Base-by-base conservation (phyloP, 2,329 filamentous ascomycete genomes). In the Myriosclerotinia duriaeana region DNA sequence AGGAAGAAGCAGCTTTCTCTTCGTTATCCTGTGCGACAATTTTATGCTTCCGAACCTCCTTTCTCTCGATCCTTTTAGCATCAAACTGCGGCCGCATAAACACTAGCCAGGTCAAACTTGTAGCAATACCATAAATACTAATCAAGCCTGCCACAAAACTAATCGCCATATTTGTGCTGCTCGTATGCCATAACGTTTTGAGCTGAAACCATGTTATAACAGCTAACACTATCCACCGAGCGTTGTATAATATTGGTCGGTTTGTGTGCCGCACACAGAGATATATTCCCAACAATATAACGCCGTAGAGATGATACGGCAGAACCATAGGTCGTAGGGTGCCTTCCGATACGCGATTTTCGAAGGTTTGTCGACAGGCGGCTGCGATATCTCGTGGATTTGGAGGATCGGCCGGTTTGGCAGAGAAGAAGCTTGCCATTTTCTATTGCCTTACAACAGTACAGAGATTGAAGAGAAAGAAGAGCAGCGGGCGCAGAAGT, bases 41-140 rank as follows among this genome's bases (percentile, higher is more conserved):
- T 42, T 36, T 11, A 22, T 63, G 52, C 20, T 42, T 52, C 48
- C 17, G 38, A 30, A 44, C 40, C 69, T 73, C 71, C 70, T 77
- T 80, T 64, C 68, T 72, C 62, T 74, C 67, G 11, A 77, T 69
- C 69, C 86, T 80, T 68, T 81, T 84, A 0, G 82, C 82, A 26
- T 86, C 83, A 73, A 82, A 83, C 74, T 88, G 86, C 4, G 85
- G 84, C 22, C 79, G 77, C 55, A 79, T 82, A 77, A 84, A 85
- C 1, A 88, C 74, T 34, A 89, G 74, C 72, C 85, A 74, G 26
- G 80, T 80, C 65, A 82, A 72, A 46, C 76, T 79, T 76, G 80
- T 81, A 22, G 87, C 74, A 14, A 83, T 81, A 1, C 81, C 79
- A 83, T 83, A 88, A 5, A 77, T 74, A 4, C 78, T 78, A 48